Base-by-base conservation (phyloP, 2,329 filamentous ascomycete genomes). In the Fusarium vanettenii region DNA sequence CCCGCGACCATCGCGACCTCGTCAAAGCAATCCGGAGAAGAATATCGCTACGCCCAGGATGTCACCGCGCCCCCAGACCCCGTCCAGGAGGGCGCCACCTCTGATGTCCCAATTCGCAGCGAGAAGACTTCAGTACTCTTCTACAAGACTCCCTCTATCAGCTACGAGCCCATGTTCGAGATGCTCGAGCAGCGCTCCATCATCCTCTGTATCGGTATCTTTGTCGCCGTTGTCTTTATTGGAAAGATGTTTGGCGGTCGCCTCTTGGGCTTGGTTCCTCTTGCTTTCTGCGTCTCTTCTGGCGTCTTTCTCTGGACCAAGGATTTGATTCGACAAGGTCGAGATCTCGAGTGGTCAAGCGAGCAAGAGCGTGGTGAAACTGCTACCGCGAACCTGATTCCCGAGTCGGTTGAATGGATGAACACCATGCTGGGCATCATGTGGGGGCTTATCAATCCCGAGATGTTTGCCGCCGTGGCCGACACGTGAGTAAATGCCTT, bases 81-180 rank as follows among this genome's bases (percentile, higher is more conserved):
- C 0, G 87, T 98, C 22, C 92, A 92, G 18, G 89, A 92, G 67
- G 94, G 95, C 27, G 91, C 92, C 37, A 98, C 96, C 0, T 95
- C 94, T 29, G 97, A 98, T 83, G 95, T 98, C 2, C 97, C 97
- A 4, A 97, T 98, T 68, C 94, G 95, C 80, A 96, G 95, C 79
- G 96, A 98, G 81, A 98, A 97, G 88, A 98, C 97, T 5, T 98
- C 98, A 72, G 92, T 98, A 20, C 89, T 98, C 33, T 98, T 98
- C 83, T 96, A 98, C 82, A 96, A 97, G 18, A 98, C 96, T 0
- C 96, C 96, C 0, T 93, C 93, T 0, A 90, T 98, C 75, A 95
- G 92, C 85, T 98, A 95, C 80, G 94, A 97, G 82, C 95, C 95
- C 6, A 97, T 95, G 89, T 98, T 94, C 81, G 89, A 87, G 22